These are phyloP conservation scores for Phylloboletellus chloephorus DNA, from an alignment of 1,284 basidiomycete species.

Conservation along the genomic window DNA sequence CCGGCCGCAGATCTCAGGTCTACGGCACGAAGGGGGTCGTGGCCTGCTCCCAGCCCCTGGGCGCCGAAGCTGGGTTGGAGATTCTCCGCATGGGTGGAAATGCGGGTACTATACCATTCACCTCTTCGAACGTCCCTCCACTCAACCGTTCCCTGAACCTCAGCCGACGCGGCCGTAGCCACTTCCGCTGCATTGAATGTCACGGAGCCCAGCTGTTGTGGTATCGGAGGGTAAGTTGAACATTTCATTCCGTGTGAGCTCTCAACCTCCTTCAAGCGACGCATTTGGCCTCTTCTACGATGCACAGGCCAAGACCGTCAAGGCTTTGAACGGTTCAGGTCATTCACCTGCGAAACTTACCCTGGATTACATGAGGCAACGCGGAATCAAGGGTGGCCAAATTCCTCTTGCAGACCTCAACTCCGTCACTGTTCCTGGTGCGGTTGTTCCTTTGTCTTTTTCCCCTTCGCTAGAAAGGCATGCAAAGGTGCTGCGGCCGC, in stretches of 20 bases:
- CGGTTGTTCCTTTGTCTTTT: not conserved
- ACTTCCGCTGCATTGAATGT: constrained; percentile 87
- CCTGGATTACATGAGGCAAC: constrained; percentile 66
- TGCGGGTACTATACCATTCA: constrained; percentile 51
- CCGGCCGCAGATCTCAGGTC: constrained; percentile 70
- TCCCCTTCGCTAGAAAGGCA: not conserved
- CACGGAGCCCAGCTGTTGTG: constrained; percentile 76
- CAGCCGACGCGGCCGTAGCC: constrained; percentile 72
- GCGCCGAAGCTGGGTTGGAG: constrained; percentile 83
- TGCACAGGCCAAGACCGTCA: constrained; percentile 72
- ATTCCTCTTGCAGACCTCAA: constrained; percentile 79
- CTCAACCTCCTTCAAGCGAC: constrained; percentile 47
- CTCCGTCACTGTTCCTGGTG: constrained; percentile 86
- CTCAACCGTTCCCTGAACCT: not conserved
- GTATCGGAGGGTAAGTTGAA: constrained; percentile 66
- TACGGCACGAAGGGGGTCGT: constrained; percentile 87
- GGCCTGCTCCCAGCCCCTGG: constrained; percentile 86
- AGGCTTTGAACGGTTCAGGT: constrained; percentile 84
- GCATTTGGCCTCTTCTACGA: constrained; percentile 92
- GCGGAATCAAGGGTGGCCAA: constrained; percentile 61
- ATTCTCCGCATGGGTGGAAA: constrained; percentile 89
- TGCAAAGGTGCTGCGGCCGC: constrained; percentile 78
- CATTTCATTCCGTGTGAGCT: not conserved
- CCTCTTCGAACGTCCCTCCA: not conserved
- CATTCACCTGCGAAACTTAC: constrained; percentile 76